These are phyloP conservation scores for Metarhizium album DNA, from an alignment of 2,329 filamentous ascomycete genomes.

Conservation along the genomic window DNA sequence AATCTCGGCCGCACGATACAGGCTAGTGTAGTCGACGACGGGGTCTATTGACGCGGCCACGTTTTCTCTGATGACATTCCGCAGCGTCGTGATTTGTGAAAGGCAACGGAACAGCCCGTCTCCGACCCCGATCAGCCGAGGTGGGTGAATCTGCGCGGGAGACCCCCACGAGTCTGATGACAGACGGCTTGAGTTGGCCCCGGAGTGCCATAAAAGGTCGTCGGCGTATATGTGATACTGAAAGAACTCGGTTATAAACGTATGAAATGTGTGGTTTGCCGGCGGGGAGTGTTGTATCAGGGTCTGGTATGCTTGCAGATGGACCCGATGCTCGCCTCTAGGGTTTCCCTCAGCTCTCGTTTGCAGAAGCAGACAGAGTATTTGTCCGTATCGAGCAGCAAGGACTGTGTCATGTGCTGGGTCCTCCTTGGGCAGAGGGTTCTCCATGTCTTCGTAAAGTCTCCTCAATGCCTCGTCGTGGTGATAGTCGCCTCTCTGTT, in stretches of 20 bases:
- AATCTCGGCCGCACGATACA: conserved; percentile 65
- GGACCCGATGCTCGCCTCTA: conserved; percentile 63
- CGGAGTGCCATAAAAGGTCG: conserved; percentile 43
- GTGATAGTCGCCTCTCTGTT: conserved; percentile 43
- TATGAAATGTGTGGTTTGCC: conserved; percentile 52
- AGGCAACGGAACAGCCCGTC: conserved; percentile 75
- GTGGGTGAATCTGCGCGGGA: conserved; percentile 30
- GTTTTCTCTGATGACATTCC: conserved; percentile 61
- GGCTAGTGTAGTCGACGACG: conserved; percentile 59
- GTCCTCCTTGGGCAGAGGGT: conserved; percentile 29
- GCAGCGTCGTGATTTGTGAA: conserved; percentile 65
- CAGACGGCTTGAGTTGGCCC: conserved; percentile 24
- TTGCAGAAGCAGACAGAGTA: conserved; percentile 50
- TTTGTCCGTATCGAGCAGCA: conserved; percentile 49
- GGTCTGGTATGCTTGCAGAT: conserved; percentile 64
- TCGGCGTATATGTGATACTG: conserved; percentile 69
- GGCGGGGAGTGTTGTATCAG: conserved; percentile 55
- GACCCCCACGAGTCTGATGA: conserved; percentile 35
- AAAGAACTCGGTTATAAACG: conserved; percentile 66
- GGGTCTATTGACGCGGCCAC: conserved; percentile 53
- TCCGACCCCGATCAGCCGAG: conserved; percentile 64
- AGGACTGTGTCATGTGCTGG: conserved; percentile 35
- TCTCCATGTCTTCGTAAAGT: conserved; percentile 36
- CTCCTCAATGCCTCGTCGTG: conserved; percentile 43
- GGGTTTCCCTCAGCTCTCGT: conserved; percentile 45